These are phyloP conservation scores for Aureobasidium lini DNA, from an alignment of 2,329 filamentous ascomycete species.

Conservation along the genomic window DNA sequence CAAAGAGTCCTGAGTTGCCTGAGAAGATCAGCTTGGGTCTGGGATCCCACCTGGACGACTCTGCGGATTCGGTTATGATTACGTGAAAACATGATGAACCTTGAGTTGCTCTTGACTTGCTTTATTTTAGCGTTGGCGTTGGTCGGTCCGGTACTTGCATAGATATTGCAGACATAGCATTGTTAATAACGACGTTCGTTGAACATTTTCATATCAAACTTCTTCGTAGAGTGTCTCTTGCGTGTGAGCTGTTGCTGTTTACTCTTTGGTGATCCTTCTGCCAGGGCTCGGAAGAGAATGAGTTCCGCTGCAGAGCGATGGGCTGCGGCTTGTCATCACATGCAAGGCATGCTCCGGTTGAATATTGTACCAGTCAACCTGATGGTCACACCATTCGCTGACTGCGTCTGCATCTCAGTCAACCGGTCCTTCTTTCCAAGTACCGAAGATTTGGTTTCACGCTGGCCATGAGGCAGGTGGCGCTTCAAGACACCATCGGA, in stretches of 20 bases:
- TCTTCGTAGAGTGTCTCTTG: not conserved
- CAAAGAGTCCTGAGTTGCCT: slow-evolving; percentile 35
- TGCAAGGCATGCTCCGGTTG: too few relatives aligned
- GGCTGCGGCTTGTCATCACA: too few relatives aligned
- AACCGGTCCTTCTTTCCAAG: not conserved
- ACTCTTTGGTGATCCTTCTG: too few relatives aligned
- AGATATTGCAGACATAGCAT: not conserved
- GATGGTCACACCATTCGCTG: not conserved
- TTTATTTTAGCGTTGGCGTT: slow-evolving; percentile 21
- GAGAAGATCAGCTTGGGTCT: slow-evolving; percentile 35
- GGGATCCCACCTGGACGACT: slow-evolving; percentile 22
- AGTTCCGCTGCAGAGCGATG: too few relatives aligned
- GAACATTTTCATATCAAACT: not conserved
- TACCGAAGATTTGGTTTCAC: not conserved
- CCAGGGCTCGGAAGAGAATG: too few relatives aligned
- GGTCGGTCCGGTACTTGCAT: slow-evolving; percentile 13
- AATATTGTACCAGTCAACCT: too few relatives aligned
- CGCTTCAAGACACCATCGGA: not conserved
- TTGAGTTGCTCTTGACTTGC: slow-evolving; percentile 3
- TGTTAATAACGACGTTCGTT: not conserved
- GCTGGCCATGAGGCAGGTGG: not conserved
- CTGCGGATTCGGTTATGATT: slow-evolving; percentile 28
- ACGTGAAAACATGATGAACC: slow-evolving; percentile 16
- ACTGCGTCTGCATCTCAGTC: not conserved
- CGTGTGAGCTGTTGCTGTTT: not conserved